Base-by-base conservation (phyloP, 2,329 filamentous ascomycete species). In the Arachnopeziza araneosa region DNA sequence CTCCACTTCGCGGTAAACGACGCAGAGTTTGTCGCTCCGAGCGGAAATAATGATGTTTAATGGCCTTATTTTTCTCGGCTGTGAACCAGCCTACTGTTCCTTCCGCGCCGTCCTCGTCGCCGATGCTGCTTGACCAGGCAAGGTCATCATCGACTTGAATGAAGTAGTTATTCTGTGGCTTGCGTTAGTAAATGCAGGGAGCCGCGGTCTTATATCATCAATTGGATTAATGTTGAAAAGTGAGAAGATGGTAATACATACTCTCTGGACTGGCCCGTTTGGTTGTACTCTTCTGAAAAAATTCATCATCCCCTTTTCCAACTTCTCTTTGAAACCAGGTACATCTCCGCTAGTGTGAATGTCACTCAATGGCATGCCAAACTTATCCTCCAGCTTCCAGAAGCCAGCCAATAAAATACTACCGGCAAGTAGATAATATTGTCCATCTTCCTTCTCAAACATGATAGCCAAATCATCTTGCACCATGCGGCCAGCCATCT, bases 381-480 rank as follows among this genome's bases (percentile, higher is more conserved):
- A 84, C 74, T 96, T 96, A 71, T 96, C 90, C 59, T 84, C 79
- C 0, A 96, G 78, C 2, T 89, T 83, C 91, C 91, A 96, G 78
- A 96, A 96, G 0, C 91, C 91, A 0, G 91, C 82, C 0, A 96
- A 80, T 2, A 95, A 78, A 60, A 95, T 86, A 0, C 87, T 81
- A 0, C 90, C 91, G 0, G 89, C 89, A 1, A 92, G 81, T 0
- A 96, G 82, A 71, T 92, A 91, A 76, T 93, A 93, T 72, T 92
- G 84, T 0, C 90, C 89, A 69, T 96, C 90, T 0, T 79, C 72
- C 22, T 78, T 80, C 74, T 95, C 90, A 66, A 93, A 80, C 90
- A 96, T 93, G 58, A 96, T 83, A 0, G 90, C 90, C 0, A 96
- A 75, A 71, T 96, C 91, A 69, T 96, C 91, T 73, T 95, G 91